Evolutionary conservation across 164 flowering plant genomes (phyloP).

Genomic region (Akebia trifoliata): DNA sequence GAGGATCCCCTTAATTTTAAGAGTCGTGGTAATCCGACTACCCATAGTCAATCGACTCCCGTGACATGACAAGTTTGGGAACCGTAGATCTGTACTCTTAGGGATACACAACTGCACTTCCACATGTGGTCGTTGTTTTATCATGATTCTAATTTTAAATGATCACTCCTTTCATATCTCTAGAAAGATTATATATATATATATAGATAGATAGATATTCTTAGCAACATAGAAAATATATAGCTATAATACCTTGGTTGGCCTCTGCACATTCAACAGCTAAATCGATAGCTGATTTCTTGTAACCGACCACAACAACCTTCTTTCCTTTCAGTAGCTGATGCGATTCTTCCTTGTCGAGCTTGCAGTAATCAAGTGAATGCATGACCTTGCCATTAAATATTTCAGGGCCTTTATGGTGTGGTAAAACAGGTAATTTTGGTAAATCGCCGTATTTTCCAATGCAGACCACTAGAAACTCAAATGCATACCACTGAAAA

Average conservation of each 20-base stretch:
- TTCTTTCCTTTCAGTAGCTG: slow-evolving; percentile 63
- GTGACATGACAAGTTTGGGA: too few relatives aligned
- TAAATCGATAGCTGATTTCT: slow-evolving; percentile 87
- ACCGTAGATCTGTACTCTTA: too few relatives aligned
- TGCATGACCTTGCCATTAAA: slow-evolving; percentile 84
- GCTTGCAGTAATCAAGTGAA: slow-evolving; percentile 71
- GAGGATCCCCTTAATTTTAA: too few relatives aligned
- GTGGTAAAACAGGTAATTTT: slow-evolving; percentile 49
- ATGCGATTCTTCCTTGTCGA: slow-evolving; percentile 48
- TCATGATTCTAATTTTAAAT: too few relatives aligned
- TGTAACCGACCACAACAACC: slow-evolving; percentile 77
- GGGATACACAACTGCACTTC: too few relatives aligned
- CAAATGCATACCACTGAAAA: slow-evolving; percentile 68
- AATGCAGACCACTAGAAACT: slow-evolving; percentile 65
- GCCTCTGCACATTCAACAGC: slow-evolving; percentile 82
- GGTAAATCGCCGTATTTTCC: slow-evolving; percentile 87
- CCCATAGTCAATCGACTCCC: too few relatives aligned
- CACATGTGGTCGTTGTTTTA: too few relatives aligned
- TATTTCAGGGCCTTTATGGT: slow-evolving; percentile 59
- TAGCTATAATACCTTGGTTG: slow-evolving; percentile 56
- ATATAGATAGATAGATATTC: neutral
- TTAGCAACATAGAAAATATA: too few relatives aligned
- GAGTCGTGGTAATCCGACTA: too few relatives aligned
- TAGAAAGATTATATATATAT: too few relatives aligned
- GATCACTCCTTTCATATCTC: too few relatives aligned